Conservation (phyloP, 2,329 filamentous ascomycete genomes). For the Scedosporium minutisporum region DNA sequence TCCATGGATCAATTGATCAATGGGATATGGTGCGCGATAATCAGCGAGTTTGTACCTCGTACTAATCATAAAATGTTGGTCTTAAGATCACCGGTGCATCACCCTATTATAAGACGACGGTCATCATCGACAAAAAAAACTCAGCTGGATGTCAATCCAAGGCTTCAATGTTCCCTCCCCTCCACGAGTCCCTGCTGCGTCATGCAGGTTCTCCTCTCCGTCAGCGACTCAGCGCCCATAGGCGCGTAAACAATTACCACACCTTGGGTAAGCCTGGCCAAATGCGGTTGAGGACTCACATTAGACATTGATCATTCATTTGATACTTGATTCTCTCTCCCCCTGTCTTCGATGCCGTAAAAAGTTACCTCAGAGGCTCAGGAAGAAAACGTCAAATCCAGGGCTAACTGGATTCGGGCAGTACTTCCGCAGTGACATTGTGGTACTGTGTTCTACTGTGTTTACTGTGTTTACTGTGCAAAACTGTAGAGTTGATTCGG, state of each 20-base stretch:
- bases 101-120: neutral
- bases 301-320: neutral
- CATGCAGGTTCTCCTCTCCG: neutral
- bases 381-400: neutral
- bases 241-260: neutral
- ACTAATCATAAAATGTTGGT: neutral
- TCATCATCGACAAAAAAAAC: neutral
- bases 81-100: slow-evolving; percentile 1
- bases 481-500: neutral
- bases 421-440: neutral
- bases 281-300: neutral
- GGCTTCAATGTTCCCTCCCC: neutral
- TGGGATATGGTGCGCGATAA: neutral
- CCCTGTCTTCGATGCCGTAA: neutral
- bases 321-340: neutral
- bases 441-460: neutral
- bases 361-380: neutral
- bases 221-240: neutral
- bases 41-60: neutral
- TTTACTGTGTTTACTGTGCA: neutral
- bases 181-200: neutral
- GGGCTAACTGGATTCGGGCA: neutral
- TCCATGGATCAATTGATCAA: no score
- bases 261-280: neutral
- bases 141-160: neutral